Evolutionary conservation across 1,139 yeast genomes (phyloP).

Genomic region (Diutina sp.): DNA sequence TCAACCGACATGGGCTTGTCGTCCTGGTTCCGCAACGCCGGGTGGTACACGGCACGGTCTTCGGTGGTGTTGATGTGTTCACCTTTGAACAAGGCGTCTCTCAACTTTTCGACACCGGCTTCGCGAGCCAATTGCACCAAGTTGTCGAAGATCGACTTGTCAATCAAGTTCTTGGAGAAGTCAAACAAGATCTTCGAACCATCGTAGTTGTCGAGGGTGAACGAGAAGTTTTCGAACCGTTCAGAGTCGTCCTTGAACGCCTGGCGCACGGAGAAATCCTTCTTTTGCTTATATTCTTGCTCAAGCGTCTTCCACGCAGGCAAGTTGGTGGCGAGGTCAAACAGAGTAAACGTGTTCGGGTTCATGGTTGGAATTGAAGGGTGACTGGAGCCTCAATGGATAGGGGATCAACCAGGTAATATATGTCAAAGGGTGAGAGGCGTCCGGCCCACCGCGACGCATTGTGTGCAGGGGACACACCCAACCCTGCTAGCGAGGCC

Average conservation of each 20-base stretch:
- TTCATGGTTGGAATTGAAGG: neutral
- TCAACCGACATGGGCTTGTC: conserved; percentile 77
- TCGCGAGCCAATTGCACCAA: conserved; percentile 78
- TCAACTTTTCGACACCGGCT: conserved; percentile 73
- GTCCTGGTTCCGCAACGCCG: conserved; percentile 87
- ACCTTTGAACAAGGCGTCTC: conserved; percentile 88
- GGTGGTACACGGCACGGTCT: conserved; percentile 93
- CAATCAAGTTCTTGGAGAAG: conserved; percentile 85
- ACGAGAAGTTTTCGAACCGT: conserved; percentile 66
- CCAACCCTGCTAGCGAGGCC: neutral
- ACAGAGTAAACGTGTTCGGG: conserved; percentile 10
- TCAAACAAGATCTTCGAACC: conserved; percentile 85
- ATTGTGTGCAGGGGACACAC: neutral
- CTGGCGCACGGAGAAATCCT: conserved; percentile 57
- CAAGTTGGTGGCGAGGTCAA: conserved; percentile 60
- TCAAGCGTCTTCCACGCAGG: conserved; percentile 80
- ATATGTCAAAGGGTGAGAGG: neutral
- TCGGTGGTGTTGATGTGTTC: conserved; percentile 92
- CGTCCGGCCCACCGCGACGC: neutral
- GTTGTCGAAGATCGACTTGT: conserved; percentile 62
- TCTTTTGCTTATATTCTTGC: conserved; percentile 45
- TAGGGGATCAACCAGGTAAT: neutral
- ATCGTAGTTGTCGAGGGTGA: conserved; percentile 71
- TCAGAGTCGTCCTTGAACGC: conserved; percentile 64
- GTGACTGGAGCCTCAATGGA: neutral